Percentiles rank a stretch among this genome's conserved stretches.
phyloP scores from a whole-genome alignment of 805 yeast species.

The Citeromyces nyonsensis region DNA sequence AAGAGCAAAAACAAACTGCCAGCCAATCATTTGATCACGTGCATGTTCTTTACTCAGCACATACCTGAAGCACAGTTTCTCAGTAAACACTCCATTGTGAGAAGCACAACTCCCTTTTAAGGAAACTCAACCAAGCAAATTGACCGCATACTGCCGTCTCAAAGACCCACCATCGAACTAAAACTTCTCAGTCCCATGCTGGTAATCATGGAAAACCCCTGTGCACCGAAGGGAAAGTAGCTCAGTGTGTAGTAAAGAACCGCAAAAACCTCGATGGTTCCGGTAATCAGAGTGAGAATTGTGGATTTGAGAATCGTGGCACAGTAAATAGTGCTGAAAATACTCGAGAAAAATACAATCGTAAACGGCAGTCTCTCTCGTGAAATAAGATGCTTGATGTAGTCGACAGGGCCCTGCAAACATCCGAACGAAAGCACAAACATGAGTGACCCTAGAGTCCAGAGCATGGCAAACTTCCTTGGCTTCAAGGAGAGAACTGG shows the following conservation, averaged over 20 bases:
- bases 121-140: no score
- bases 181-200: conserved; percentile 19
- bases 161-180: conserved; percentile 23
- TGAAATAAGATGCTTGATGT: conserved; percentile 58
- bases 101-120: no score
- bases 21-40: no score
- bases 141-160: not conserved
- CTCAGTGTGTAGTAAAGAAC: conserved; percentile 83
- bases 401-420: conserved; percentile 83
- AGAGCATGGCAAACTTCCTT: conserved; percentile 73
- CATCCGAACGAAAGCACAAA: conserved; percentile 85
- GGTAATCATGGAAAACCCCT: conserved; percentile 40
- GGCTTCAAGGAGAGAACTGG: conserved; percentile 87
- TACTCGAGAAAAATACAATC: conserved; percentile 64
- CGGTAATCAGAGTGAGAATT: conserved; percentile 59
- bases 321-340: conserved; percentile 63
- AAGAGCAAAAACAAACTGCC: no score
- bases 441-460: conserved; percentile 85
- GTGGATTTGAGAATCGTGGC: conserved; percentile 61
- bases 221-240: conserved; percentile 92
- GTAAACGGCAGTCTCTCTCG: conserved; percentile 71
- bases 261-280: conserved; percentile 67
- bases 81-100: no score
- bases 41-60: no score
- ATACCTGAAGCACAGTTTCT: no score